These are phyloP conservation scores for Theobroma cacao DNA, from an alignment of 345 rosid genomes.

Conservation along the genomic window DNA sequence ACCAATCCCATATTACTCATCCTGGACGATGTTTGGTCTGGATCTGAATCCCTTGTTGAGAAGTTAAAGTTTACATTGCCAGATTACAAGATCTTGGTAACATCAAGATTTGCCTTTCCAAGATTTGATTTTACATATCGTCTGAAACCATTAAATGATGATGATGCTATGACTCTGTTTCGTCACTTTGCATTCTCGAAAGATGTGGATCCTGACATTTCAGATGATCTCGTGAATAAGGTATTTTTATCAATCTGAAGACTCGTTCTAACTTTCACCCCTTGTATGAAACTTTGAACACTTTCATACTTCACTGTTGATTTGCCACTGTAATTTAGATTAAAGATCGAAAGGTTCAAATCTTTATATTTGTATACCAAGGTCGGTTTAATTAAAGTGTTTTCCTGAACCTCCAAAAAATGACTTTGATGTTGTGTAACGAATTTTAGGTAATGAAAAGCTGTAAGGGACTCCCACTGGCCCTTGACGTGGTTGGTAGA, in stretches of 20 bases:
- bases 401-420: neutral
- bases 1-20: constrained; percentile 45
- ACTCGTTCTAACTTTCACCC: neutral
- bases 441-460: constrained; percentile 42
- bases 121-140: constrained; percentile 24
- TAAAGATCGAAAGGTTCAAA: neutral
- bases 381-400: neutral
- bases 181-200: constrained; percentile 18
- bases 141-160: constrained; percentile 33
- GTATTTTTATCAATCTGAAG: constrained; percentile 16
- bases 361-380: neutral
- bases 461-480: constrained; percentile 62
- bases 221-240: constrained; percentile 31
- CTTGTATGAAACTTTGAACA: neutral
- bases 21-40: constrained; percentile 69
- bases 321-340: neutral
- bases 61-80: constrained; percentile 23
- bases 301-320: neutral
- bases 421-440: neutral
- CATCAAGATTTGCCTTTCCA: constrained; percentile 52
- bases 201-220: neutral
- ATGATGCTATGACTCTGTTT: constrained; percentile 45
- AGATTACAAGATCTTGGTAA: constrained; percentile 54
- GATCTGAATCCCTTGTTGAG: constrained; percentile 33
- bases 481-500: constrained; percentile 47